Conservation (phyloP, 345 rosid genomes). For the Hevea brasiliensis region DNA sequence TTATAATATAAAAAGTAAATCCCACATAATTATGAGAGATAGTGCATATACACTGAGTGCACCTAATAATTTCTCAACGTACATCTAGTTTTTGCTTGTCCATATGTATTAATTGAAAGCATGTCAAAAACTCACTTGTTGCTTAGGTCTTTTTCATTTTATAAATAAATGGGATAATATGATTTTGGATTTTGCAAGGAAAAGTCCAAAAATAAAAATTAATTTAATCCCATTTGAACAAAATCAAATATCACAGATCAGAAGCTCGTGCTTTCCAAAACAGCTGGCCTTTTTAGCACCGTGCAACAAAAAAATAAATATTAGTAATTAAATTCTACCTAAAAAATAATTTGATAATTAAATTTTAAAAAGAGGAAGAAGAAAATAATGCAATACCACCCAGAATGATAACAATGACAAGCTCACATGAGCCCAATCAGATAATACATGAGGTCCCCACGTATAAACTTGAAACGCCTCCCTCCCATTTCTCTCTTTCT, state of each 20-base stretch:
- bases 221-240: neutral
- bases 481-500: slow-evolving; percentile 12
- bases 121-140: too few relatives aligned
- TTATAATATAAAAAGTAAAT: too few relatives aligned
- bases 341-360: neutral
- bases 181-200: too few relatives aligned
- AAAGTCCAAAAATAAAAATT: too few relatives aligned
- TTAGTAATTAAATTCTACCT: too few relatives aligned
- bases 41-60: too few relatives aligned
- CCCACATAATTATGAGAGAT: too few relatives aligned
- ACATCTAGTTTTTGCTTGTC: too few relatives aligned
- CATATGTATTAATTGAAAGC: too few relatives aligned
- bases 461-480: slow-evolving; percentile 8
- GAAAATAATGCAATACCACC: slow-evolving; percentile 29
- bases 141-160: too few relatives aligned
- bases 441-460: slow-evolving; percentile 54
- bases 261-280: slow-evolving; percentile 27
- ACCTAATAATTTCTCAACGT: too few relatives aligned
- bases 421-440: slow-evolving; percentile 63
- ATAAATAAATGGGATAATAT: too few relatives aligned
- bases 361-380: neutral
- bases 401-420: slow-evolving; percentile 40
- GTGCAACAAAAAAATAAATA: neutral
- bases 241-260: neutral
- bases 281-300: slow-evolving; percentile 34